Conservation (phyloP, 1,139 yeast genomes). For the Kluyveromyces sp. region DNA sequence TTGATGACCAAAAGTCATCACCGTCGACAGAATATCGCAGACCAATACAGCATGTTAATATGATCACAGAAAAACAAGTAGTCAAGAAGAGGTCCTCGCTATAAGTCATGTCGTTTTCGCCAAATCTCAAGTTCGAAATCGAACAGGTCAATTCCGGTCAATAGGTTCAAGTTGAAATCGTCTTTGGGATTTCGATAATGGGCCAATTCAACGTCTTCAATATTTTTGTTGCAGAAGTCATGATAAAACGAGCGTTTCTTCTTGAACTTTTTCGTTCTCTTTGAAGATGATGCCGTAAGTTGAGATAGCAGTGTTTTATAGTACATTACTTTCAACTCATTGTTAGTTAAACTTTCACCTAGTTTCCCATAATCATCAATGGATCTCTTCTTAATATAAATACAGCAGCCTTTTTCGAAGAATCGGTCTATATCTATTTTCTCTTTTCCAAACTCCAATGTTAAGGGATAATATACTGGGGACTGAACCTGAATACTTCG, state of each 20-base stretch:
- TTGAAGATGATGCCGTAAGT: not conserved
- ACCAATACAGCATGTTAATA: not conserved
- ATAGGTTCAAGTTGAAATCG: slow-evolving; percentile 23
- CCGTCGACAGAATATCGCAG: too few relatives aligned
- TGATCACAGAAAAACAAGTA: not conserved
- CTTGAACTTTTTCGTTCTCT: not conserved
- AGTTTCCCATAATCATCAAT: slow-evolving; percentile 1
- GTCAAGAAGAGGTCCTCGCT: too few relatives aligned
- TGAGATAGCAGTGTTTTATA: slow-evolving; percentile 4
- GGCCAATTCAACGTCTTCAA: slow-evolving; percentile 4
- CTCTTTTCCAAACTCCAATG: slow-evolving; percentile 19
- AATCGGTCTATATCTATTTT: slow-evolving; percentile 18
- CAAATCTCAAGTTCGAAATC: slow-evolving; percentile 27
- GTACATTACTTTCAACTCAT: slow-evolving; percentile 4
- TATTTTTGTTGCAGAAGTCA: slow-evolving; percentile 3
- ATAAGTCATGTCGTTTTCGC: slow-evolving; percentile 20
- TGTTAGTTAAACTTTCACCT: not conserved
- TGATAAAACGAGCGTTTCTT: slow-evolving; percentile 1
- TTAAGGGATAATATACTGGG: slow-evolving; percentile 27
- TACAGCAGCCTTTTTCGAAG: slow-evolving; percentile 25
- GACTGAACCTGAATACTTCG: slow-evolving; percentile 20
- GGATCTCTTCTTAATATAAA: slow-evolving; percentile 20
- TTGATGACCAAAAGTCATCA: not conserved
- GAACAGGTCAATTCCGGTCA: slow-evolving; percentile 21
- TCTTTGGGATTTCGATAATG: slow-evolving; percentile 7